Conservation (phyloP, 164 flowering plant species). For the Annona cherimola region DNA sequence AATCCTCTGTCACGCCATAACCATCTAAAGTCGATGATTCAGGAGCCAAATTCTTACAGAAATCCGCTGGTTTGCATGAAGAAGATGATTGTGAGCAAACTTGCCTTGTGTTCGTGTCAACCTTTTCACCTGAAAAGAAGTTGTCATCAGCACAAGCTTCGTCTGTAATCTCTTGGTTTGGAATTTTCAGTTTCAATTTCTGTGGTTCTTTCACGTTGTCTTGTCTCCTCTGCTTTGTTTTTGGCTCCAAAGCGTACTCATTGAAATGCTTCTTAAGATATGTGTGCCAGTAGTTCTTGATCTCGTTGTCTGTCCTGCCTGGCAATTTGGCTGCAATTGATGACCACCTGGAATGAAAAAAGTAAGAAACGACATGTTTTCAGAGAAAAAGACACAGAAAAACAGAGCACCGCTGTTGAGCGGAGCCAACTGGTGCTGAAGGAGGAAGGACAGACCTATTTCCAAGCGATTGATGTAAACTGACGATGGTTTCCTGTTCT, state of each 20-base stretch:
- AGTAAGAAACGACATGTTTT: not conserved
- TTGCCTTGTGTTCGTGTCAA: not conserved
- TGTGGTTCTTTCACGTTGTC: not conserved
- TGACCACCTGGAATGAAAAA: constrained; percentile 33
- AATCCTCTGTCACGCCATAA: not conserved
- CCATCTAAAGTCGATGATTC: not conserved
- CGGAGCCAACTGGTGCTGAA: not conserved
- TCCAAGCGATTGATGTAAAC: constrained; percentile 42
- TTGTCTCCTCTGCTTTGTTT: not conserved
- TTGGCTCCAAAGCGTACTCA: not conserved
- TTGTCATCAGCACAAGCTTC: no score
- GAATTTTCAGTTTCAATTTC: not conserved
- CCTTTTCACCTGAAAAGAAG: not conserved
- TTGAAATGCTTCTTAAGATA: constrained; percentile 40
- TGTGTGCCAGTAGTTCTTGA: constrained; percentile 60
- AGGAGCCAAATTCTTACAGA: not conserved
- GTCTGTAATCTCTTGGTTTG: not conserved
- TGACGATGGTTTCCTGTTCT: constrained; percentile 55
- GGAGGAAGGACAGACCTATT: constrained; percentile 32
- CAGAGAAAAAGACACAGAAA: not conserved
- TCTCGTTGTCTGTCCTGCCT: constrained; percentile 57
- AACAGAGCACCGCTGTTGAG: no score
- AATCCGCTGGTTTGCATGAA: not conserved
- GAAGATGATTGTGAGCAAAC: not conserved
- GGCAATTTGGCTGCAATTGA: constrained; percentile 52